Base-by-base conservation (phyloP, 331 rosid species). In the Rosa hybrid region DNA sequence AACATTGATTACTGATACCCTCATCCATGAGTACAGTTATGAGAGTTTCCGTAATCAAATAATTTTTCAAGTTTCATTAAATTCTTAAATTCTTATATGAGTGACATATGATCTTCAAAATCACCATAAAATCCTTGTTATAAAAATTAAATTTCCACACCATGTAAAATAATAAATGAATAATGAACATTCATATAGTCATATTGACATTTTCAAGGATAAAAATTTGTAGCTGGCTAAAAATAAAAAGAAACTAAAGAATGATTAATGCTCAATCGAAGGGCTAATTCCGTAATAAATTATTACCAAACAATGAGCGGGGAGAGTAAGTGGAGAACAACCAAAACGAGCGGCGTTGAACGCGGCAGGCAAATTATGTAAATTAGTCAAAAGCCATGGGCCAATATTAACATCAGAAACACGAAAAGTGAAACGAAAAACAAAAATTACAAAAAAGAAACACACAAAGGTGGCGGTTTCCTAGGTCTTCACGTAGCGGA, bases 301-400 rank as follows among this genome's bases (percentile, higher is more conserved):
- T 20, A 51, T 54, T 18, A 9, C 23, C 6, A 76, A 27, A 63
- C 73, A 48, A 65, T 49, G 41, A 71, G 65, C 25, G 80, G 62
- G 48, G 12, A 8, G 17, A 23, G 57, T 7, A 8, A 9, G 77
- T 48, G 59, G 76, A 39, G 76, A 56, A 48, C 10, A 54, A 20
- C 84, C 89, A 77, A 84, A 84, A 81, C 63, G 86, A 80, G 88
- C 83, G 88, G 85, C 91, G 82, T 79, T 72, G 53, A 85, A 41
- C 10, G 83, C 83, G 81, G 83, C 71, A 34, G 87, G 87, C 68
- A 27, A n/a, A 5, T 11, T 18, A 30, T 54, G 86, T 78, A 78
- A 82, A 84, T 86, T 80, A 65, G 89, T 86, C 85, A 82, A 72
- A 88, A 86, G 79, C 18, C 1, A 75, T 65, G 87, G 87, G 84